Percentiles rank a stretch among this genome's conserved stretches.
phyloP scores from a whole-genome alignment of 768 basidiomycete genomes.

The Piloderma croceum region DNA sequence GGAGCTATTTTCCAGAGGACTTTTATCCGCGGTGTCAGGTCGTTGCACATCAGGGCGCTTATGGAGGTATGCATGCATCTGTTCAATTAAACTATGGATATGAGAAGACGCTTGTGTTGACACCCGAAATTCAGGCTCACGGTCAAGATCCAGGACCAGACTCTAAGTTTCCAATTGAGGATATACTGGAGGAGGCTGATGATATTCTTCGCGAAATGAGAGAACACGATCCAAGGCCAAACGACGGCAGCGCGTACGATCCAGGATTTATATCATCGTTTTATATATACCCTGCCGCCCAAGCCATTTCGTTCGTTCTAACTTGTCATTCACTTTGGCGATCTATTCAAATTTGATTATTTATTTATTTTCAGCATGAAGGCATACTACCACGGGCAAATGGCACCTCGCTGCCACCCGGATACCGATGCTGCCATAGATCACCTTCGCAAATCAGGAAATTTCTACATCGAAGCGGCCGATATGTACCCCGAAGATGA shows the following conservation, averaged over 20 bases:
- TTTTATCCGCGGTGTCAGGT: slow-evolving; percentile 38
- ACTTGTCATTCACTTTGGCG: not conserved
- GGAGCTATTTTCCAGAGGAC: slow-evolving; percentile 39
- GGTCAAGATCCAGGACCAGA: no score
- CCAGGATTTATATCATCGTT: slow-evolving; percentile 32
- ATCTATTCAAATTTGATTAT: not conserved
- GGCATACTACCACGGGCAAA: slow-evolving; percentile 26
- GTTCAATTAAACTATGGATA: no score
- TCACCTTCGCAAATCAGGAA: slow-evolving; percentile 19
- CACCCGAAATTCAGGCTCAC: no score
- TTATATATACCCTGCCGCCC: slow-evolving; percentile 31
- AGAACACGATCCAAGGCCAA: slow-evolving; percentile 17
- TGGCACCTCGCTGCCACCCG: slow-evolving; percentile 13
- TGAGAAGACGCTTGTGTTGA: no score
- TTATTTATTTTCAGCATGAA: slow-evolving; percentile 15
- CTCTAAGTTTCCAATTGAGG: slow-evolving; percentile 15
- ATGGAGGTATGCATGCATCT: slow-evolving; percentile 24
- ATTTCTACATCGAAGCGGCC: slow-evolving; percentile 29
- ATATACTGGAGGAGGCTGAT: slow-evolving; percentile 27
- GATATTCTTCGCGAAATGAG: slow-evolving; percentile 30
- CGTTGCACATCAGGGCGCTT: slow-evolving; percentile 28
- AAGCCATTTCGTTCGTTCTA: slow-evolving; percentile 30
- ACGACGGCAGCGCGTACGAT: slow-evolving; percentile 13
- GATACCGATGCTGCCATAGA: slow-evolving; percentile 7
- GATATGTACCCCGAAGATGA: slow-evolving; percentile 32